phyloP scores from a whole-genome alignment of 2,329 filamentous ascomycete genomes.

The Piedraia hortae region DNA sequence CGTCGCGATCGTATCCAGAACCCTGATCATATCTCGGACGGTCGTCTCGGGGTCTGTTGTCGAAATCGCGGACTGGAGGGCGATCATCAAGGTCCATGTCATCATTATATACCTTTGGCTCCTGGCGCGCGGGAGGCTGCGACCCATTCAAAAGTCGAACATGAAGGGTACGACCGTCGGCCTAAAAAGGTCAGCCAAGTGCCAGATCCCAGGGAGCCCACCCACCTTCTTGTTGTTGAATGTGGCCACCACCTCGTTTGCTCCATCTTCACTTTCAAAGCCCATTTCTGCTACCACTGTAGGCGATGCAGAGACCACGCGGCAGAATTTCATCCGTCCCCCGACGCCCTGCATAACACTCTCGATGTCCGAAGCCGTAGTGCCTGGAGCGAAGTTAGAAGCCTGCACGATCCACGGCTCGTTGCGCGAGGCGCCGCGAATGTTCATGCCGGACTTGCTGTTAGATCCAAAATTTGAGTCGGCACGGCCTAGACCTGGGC shows the following conservation, averaged over 20 bases:
- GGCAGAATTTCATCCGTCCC: conserved; percentile 36
- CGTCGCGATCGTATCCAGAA: conserved; percentile 7
- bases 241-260: conserved; percentile 43
- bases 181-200: conserved; percentile 17
- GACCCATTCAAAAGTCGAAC: conserved; percentile 24
- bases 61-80: conserved; percentile 7
- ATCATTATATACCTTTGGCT: conserved; percentile 1
- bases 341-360: conserved; percentile 42
- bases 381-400: conserved; percentile 59
- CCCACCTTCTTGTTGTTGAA: conserved; percentile 56
- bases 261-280: conserved; percentile 43
- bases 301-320: conserved; percentile 36
- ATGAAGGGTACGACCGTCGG: conserved; percentile 45
- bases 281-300: conserved; percentile 54
- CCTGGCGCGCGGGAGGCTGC: neutral
- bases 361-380: conserved; percentile 58
- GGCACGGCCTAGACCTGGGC: too few relatives aligned
- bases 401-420: conserved; percentile 47
- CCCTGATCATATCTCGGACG: too few relatives aligned
- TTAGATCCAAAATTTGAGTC: too few relatives aligned
- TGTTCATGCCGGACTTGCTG: conserved; percentile 29
- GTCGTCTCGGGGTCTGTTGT: conserved; percentile 11
- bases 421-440: conserved; percentile 37
- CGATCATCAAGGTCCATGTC: conserved; percentile 20
- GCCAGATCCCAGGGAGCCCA: too few relatives aligned